A percentile compares a stretch with the other conserved stretches of the same genome.
Evolutionary conservation across 345 rosid genomes (phyloP).

Genomic region (Rhodamnia argentea): DNA sequence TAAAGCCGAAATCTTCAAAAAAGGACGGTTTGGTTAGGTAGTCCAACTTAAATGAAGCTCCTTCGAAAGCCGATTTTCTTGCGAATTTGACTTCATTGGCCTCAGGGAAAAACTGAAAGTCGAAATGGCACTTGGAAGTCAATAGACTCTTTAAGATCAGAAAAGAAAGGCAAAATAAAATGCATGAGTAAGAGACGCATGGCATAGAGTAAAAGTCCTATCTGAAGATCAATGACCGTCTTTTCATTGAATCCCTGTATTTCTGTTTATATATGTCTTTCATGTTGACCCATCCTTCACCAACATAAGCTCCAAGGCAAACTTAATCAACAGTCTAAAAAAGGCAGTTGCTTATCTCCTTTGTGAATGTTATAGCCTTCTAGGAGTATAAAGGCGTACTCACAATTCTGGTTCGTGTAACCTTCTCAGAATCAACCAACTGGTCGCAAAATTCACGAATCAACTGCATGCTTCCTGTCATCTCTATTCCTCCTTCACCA

Average conservation of each 20-base stretch:
- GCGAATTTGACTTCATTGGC: conserved; percentile 87
- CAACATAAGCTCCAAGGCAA: not conserved
- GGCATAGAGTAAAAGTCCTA: not conserved
- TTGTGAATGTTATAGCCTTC: not conserved
- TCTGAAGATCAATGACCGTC: not conserved
- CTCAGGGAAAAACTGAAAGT: conserved; percentile 82
- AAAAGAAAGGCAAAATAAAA: not conserved
- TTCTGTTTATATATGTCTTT: not conserved
- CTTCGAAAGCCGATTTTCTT: conserved; percentile 54
- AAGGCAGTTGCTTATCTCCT: not conserved
- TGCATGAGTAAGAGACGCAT: not conserved
- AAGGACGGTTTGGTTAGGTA: conserved; percentile 89
- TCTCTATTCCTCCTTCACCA: conserved; percentile 94
- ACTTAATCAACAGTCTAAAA: not conserved
- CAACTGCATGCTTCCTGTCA: conserved; percentile 84
- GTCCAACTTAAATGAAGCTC: conserved; percentile 74
- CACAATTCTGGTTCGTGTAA: conserved; percentile 67
- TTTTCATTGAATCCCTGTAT: not conserved
- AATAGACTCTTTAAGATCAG: not conserved
- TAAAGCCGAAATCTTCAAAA: conserved; percentile 78
- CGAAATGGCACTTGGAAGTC: not conserved
- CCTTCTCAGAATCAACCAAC: conserved; percentile 47
- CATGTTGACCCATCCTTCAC: not conserved
- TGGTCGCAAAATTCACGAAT: conserved; percentile 80
- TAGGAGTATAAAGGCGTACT: not conserved